Evolutionary conservation across 2,329 filamentous ascomycete species (phyloP), one percentile per base, ranked within the genome.

Genomic region (Hirsutella thompsonii): DNA sequence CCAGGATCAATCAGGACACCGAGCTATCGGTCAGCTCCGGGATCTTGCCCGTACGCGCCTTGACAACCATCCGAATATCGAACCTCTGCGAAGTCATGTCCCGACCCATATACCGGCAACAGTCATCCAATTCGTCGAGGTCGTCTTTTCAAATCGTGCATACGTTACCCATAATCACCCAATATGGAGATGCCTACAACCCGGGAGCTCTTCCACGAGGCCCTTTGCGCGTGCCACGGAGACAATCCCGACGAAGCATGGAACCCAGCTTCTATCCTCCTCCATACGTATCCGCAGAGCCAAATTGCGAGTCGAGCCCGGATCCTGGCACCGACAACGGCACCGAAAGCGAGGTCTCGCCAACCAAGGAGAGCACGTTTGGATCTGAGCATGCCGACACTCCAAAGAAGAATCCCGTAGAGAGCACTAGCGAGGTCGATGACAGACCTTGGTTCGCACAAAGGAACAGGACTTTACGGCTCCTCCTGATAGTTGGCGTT

Each of bases 121-220:
- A 42, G 8, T 41, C 36, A 18, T 47, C 44, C 35, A 41, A 34
- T 29, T 44, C 36, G 5, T 47, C 45, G 35, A 42, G 55, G 38
- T 47, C 51, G 37, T 52, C 53, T 35, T 46, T 55, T 37, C 43
- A 45, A 38, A 48, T 46, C 45, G 48, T 56, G 38, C 52, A 54
- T 28, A 52, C 53, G 30, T 55, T 66, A 53, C 61, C 62, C 18
- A 52, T 61, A 41, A 61, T 65, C 41, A 52, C 52, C 23, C 62
- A 66, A 50, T 54, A 62, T 45, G 56, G 41, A 40, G 8, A 47
- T 42, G 18, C 46, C 44, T 20, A 47, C 45, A 36, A 44, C 40
- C 23, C 47, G 37, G 49, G 49, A 16, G 46, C 48, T 26, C 36
- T 49, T 10, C 52, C 55, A 9, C 47, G 40, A 20, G 46, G 45